Percentiles rank a stretch among this genome's conserved stretches.
These are phyloP conservation scores for Articulospora tetracladia DNA, from an alignment of 495 filamentous ascomycete species.

Conservation along the genomic window DNA sequence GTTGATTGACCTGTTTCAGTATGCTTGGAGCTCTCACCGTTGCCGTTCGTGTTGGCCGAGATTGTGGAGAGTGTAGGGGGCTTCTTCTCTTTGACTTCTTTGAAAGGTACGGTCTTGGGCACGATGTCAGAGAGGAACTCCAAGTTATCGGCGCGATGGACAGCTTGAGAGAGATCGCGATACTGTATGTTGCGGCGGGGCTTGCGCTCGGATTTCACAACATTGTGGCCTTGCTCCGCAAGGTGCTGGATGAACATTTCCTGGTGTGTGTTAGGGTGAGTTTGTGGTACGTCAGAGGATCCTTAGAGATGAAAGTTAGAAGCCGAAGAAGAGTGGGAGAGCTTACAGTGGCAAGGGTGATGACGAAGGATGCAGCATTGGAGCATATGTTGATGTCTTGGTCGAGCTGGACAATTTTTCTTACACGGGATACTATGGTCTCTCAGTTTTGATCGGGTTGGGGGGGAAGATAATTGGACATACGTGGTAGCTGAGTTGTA, in stretches of 20 bases:
- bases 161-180: slow-evolving; percentile 86
- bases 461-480: slow-evolving; percentile 29
- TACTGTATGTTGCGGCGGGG: slow-evolving; percentile 94
- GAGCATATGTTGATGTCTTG: slow-evolving; percentile 80
- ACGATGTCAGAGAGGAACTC: slow-evolving; percentile 93
- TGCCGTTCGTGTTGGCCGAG: slow-evolving; percentile 23
- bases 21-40: slow-evolving; percentile 10
- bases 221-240: slow-evolving; percentile 77
- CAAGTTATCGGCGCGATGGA: slow-evolving; percentile 86
- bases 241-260: slow-evolving; percentile 97
- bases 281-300: background rate
- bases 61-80: slow-evolving; percentile 26
- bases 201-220: slow-evolving; percentile 86
- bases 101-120: slow-evolving; percentile 77
- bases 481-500: slow-evolving; percentile 79
- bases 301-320: background rate
- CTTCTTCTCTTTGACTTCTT: slow-evolving; percentile 65
- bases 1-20: slow-evolving; percentile 52
- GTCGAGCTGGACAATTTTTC: slow-evolving; percentile 88
- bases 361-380: slow-evolving; percentile 91
- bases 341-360: slow-evolving; percentile 80
- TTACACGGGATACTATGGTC: slow-evolving; percentile 70
- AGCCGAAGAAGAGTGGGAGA: background rate
- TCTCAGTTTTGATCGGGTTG: slow-evolving; percentile 6
- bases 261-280: slow-evolving; percentile 33